A percentile compares a stretch with the other conserved stretches of the same genome.
phyloP scores from a whole-genome alignment of 2,329 filamentous ascomycete genomes.

The Aspergillaceae sp. region DNA sequence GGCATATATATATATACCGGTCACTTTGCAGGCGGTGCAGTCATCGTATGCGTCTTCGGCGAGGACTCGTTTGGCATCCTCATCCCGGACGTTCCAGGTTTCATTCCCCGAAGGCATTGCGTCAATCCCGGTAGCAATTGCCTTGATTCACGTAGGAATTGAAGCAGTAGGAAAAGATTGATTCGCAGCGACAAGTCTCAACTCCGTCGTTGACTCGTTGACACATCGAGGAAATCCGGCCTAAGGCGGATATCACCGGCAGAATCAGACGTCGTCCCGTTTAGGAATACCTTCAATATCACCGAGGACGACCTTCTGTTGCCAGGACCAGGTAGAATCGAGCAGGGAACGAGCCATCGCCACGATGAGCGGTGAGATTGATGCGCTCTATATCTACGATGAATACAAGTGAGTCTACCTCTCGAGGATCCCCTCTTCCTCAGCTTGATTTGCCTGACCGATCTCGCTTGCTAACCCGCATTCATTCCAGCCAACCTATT shows the following conservation, averaged over 20 bases:
- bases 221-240: neutral
- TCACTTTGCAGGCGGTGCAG: slow-evolving; percentile 61
- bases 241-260: slow-evolving; percentile 24
- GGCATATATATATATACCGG: slow-evolving; percentile 47
- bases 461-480: slow-evolving; percentile 3
- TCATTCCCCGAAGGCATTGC: slow-evolving; percentile 30
- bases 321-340: slow-evolving; percentile 7
- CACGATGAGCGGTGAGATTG: slow-evolving; percentile 77
- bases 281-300: slow-evolving; percentile 8
- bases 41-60: slow-evolving; percentile 44
- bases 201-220: neutral
- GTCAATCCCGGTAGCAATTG: too few relatives aligned
- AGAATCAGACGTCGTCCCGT: slow-evolving; percentile 20
- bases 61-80: slow-evolving; percentile 53
- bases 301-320: neutral
- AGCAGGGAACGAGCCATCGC: slow-evolving; percentile 13
- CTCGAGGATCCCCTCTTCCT: too few relatives aligned
- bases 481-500: slow-evolving; percentile 60
- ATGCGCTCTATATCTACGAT: slow-evolving; percentile 95
- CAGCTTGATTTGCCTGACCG: too few relatives aligned
- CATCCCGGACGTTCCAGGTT: slow-evolving; percentile 46
- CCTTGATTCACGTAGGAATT: too few relatives aligned
- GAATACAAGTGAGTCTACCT: slow-evolving; percentile 64
- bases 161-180: too few relatives aligned
- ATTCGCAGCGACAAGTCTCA: neutral